Percentiles rank a stretch among this genome's conserved stretches.
Evolutionary conservation across 2,329 filamentous ascomycete species (phyloP).

Genomic region (Aspergillus caelatus): DNA sequence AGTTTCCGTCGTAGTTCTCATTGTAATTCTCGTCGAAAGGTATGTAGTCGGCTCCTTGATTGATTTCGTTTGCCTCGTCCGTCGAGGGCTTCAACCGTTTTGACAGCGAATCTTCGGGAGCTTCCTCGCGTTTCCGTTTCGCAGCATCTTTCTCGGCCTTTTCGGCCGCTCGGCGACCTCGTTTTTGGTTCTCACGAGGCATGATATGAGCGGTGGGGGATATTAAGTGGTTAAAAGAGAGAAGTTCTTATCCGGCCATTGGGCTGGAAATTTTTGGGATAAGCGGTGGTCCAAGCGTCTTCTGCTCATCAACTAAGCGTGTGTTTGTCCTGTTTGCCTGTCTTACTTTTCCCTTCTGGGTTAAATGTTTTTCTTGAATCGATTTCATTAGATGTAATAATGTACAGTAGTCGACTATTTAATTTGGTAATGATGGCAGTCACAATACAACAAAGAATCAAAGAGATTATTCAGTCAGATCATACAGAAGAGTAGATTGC

Average conservation of each 20-base stretch:
- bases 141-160: slow-evolving; percentile 42
- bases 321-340: slow-evolving; percentile 13
- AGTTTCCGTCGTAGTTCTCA: slow-evolving; percentile 16
- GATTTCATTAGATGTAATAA: not conserved
- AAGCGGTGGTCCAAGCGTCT: slow-evolving; percentile 42
- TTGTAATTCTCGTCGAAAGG: slow-evolving; percentile 29
- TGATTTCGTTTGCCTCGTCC: slow-evolving; percentile 25
- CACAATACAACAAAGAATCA: slow-evolving; percentile 17
- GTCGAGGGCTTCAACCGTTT: slow-evolving; percentile 44
- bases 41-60: slow-evolving; percentile 40
- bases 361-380: not conserved
- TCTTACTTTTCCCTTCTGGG: not conserved
- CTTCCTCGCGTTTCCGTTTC: slow-evolving; percentile 42
- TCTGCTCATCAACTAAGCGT: slow-evolving; percentile 11
- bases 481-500: slow-evolving; percentile 75
- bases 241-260: slow-evolving; percentile 1
- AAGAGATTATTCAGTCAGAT: slow-evolving; percentile 10
- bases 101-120: slow-evolving; percentile 32
- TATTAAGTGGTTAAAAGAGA: slow-evolving; percentile 7
- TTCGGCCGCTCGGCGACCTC: slow-evolving; percentile 48
- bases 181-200: slow-evolving; percentile 52
- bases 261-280: slow-evolving; percentile 35
- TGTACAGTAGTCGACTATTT: slow-evolving; percentile 1
- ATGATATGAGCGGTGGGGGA: slow-evolving; percentile 30
- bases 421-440: not conserved